Evolutionary conservation across 1,139 yeast species (phyloP), one percentile per base, ranked within the genome.

Genomic region (Yamadazyma spencermartinsiae): DNA sequence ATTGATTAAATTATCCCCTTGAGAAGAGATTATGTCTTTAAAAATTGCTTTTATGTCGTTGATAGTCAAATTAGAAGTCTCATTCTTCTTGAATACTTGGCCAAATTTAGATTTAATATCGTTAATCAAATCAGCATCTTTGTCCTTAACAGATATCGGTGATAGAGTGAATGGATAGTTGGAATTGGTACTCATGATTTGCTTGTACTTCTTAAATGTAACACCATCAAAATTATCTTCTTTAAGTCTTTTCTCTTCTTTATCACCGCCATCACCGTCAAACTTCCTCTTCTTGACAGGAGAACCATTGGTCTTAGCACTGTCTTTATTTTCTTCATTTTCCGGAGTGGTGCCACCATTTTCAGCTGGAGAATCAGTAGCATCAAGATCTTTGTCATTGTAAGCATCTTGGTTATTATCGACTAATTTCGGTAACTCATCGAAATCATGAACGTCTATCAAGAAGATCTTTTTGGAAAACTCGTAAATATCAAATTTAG

Each of bases 51-150:
- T 58, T 25, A 72, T 64, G 3, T 67, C 69, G 8, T 62, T 62
- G 15, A 60, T 59, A 0, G 72, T 55, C 15, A 71, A 65, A 18
- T 44, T 43, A 2, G 62, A 54, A 12, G 62, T 65, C 23, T 59
- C 56, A 27, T 74, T 74, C 18, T 60, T 61, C 29, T 79, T 76
- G 40, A 82, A 60, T 43, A 82, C 48, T 33, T 60, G 63, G 16
- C 63, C 49, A 71, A 40, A 82, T 63, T 52, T 80, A 70, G 32
- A 80, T 75, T 56, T 76, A 21, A 81, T 60, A 28, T 78, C 84
- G 35, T 80, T 72, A 1, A 83, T 72, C 12, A 58, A 34, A 9
- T 58, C 63, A 2, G 45, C 35, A 31, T 61, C 52, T 59, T 54
- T 36, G 49, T 63, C 49, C 28, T 61, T 59, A 10, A 61, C 61